Conservation (phyloP, 192 early-diverging fungal genomes). For the Geosiphon pyriformis region DNA sequence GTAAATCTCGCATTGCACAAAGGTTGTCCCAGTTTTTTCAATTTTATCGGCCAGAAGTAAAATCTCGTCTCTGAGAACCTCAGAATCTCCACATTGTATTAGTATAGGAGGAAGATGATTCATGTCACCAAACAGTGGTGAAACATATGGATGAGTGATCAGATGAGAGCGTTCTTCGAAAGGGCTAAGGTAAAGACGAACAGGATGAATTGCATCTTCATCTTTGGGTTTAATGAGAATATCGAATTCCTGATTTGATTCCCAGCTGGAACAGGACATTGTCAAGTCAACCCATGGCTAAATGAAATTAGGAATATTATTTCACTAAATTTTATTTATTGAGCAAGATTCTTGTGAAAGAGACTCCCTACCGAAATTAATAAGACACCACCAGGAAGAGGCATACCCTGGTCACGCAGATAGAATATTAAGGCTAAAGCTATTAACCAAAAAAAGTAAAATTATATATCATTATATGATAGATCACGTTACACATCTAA, state of each 20-base stretch:
- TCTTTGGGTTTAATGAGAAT: constrained; percentile 29
- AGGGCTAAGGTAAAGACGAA: constrained; percentile 37
- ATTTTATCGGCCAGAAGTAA: constrained; percentile 33
- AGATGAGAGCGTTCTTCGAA: constrained; percentile 28
- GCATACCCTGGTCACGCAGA: constrained; percentile 47
- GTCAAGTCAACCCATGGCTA: constrained; percentile 55
- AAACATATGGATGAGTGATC: constrained; percentile 47
- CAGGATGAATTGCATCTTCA: constrained; percentile 38
- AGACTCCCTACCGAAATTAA: constrained; percentile 49
- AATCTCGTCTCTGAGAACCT: constrained; percentile 44
- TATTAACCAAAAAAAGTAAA: background rate
- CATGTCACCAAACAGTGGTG: constrained; percentile 45
- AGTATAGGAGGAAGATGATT: constrained; percentile 42
- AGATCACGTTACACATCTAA: background rate
- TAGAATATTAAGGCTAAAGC: constrained; percentile 54
- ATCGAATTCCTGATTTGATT: constrained; percentile 33
- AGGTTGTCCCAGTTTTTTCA: constrained; percentile 17
- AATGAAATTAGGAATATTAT: background rate
- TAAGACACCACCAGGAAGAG: constrained; percentile 46
- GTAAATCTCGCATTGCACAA: constrained; percentile 22
- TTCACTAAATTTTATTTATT: too few relatives aligned
- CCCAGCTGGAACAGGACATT: constrained; percentile 48
- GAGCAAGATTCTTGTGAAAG: too few relatives aligned
- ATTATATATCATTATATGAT: background rate
- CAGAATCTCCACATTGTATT: constrained; percentile 50